Evolutionary conservation across 495 filamentous ascomycete genomes (phyloP), one percentile per base, ranked within the genome.

Genomic region (Aspergillus incahuasiensis): DNA sequence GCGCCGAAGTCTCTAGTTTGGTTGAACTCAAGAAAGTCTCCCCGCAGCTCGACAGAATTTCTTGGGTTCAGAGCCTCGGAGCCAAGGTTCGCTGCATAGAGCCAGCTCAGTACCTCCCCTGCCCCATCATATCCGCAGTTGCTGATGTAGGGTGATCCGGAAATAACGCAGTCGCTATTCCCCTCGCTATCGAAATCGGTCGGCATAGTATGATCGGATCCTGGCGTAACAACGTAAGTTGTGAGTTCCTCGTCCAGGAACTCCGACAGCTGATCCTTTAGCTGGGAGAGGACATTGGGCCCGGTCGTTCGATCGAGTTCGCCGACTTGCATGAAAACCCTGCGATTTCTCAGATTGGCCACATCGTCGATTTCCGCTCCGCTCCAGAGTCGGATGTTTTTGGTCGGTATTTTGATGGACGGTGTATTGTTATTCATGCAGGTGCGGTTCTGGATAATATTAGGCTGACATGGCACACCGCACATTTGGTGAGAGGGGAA

Each of bases 391-490:
- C 20, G 16, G 22, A 49, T 49, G n/a, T 49, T 49, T 8, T 24
- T 5, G 3, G 16, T 20, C 38, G 47, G 47, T 5, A 18, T 35
- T 5, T 24, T 11, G 47, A 49, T 49, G 18, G 47, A 35, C 1
- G 47, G 47, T 28, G 15, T 49, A 1, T n/a, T n/a, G 47, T 49
- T 49, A 28, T 49, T 32, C 47, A 49, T 49, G 47, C 47, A 49
- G 12, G 28, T 49, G 13, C 13, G 25, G 28, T 49, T 32, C 47
- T 16, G 19, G 32, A 9, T 35, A 2, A 11, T 15, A 2, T 35
- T 35, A 35, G 32, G n/a, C n/a, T 35, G 8, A 6, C 32, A 11
- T 28, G 25, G 25, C 25, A 28, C 25, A 8, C 25, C 25, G 25
- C 25, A 5, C 3, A 35, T 35, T 15, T 35, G 32, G 2, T 9